Evolutionary conservation across 2,329 filamentous ascomycete genomes (phyloP).

Genomic region (Pseudogymnoascus sp.): DNA sequence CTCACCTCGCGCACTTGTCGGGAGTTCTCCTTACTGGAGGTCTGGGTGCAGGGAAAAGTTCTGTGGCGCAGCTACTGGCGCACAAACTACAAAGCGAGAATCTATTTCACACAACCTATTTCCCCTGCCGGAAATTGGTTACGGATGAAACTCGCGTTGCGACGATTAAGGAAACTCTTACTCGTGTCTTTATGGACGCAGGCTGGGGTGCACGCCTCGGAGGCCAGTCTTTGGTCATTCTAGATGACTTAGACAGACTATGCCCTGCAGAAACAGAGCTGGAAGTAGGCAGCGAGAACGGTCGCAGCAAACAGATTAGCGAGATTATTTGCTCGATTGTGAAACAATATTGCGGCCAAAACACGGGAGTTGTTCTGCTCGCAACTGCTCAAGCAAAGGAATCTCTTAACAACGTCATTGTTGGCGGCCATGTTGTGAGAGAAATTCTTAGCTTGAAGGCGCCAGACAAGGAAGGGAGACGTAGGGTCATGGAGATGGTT

Average conservation of each 20-base stretch:
- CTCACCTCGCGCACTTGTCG: constrained; percentile 73
- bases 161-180: constrained; percentile 82
- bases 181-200: constrained; percentile 76
- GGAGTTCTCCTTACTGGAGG: constrained; percentile 85
- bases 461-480: constrained; percentile 81
- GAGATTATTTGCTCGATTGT: constrained; percentile 79
- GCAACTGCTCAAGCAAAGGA: constrained; percentile 93
- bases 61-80: constrained; percentile 67
- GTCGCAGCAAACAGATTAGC: constrained; percentile 82
- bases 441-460: constrained; percentile 87
- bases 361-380: constrained; percentile 75
- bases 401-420: constrained; percentile 77
- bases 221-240: constrained; percentile 72
- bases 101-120: constrained; percentile 77
- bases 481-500: constrained; percentile 75
- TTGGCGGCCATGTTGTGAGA: constrained; percentile 84
- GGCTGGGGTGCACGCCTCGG: constrained; percentile 86
- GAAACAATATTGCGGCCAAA: constrained; percentile 70
- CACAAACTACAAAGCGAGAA: constrained; percentile 62
- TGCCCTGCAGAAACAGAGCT: constrained; percentile 92
- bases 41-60: constrained; percentile 83
- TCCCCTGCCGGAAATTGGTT: constrained; percentile 76
- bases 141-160: constrained; percentile 86
- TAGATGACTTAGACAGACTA: constrained; percentile 89
- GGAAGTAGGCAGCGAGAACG: constrained; percentile 88